These are phyloP conservation scores for Umbellularia californica DNA, from an alignment of 164 flowering plant genomes.

Conservation along the genomic window DNA sequence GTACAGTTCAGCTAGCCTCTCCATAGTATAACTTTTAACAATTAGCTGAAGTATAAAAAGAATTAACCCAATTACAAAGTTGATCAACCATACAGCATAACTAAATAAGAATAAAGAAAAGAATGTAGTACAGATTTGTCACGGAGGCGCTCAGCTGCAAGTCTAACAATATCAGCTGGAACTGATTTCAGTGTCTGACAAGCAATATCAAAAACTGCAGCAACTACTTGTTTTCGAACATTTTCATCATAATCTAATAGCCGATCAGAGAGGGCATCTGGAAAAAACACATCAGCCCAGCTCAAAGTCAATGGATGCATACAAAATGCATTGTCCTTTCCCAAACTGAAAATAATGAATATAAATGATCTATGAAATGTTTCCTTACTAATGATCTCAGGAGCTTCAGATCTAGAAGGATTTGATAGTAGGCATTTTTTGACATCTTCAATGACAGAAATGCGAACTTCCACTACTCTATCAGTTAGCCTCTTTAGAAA, in stretches of 20 bases:
- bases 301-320: background rate
- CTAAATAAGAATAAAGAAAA: background rate
- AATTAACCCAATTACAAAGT: conserved; percentile 1
- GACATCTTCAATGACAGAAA: conserved; percentile 72
- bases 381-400: conserved; percentile 69
- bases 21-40: conserved; percentile 87
- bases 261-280: conserved; percentile 88
- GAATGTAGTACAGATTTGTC: conserved; percentile 83
- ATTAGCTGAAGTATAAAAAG: conserved; percentile 45
- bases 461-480: conserved; percentile 73
- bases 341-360: background rate
- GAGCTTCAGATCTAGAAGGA: conserved; percentile 69
- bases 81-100: background rate
- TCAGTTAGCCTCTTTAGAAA: conserved; percentile 90
- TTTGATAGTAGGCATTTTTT: conserved; percentile 67
- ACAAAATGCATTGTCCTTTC: background rate
- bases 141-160: conserved; percentile 89
- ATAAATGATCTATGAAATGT: conserved; percentile 3
- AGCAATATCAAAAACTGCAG: conserved; percentile 76
- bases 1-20: conserved; percentile 82
- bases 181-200: conserved; percentile 45
- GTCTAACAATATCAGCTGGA: conserved; percentile 62
- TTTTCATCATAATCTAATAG: conserved; percentile 93
- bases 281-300: conserved; percentile 17
- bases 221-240: conserved; percentile 88